These are phyloP conservation scores for Diplocarpon mali DNA, from an alignment of 2,329 filamentous ascomycete species.

Conservation along the genomic window DNA sequence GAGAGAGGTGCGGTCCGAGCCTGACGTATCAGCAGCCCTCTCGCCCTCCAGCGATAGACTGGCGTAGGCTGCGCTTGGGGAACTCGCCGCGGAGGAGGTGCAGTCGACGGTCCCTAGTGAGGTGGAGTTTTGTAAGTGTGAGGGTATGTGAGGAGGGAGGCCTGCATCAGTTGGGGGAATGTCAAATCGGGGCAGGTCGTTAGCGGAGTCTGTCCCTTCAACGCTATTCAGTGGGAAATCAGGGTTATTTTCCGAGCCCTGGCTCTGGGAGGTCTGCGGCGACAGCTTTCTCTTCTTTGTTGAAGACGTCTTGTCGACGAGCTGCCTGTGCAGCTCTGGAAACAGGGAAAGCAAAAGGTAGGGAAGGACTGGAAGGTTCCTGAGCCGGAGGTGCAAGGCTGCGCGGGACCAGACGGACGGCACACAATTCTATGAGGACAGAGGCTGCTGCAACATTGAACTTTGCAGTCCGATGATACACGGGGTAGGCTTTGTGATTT, in stretches of 20 bases:
- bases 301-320: conserved; percentile 62
- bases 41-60: conserved; percentile 47
- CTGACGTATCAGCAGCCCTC: conserved; percentile 30
- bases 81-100: conserved; percentile 45
- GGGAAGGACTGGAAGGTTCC: conserved; percentile 15
- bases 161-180: conserved; percentile 25
- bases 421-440: conserved; percentile 4
- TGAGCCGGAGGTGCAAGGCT: conserved; percentile 2
- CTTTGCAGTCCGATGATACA: no score
- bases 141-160: conserved; percentile 37
- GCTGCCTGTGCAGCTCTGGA: conserved; percentile 39
- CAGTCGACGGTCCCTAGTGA: conserved; percentile 37
- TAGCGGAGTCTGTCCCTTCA: conserved; percentile 34
- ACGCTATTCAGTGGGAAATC: conserved; percentile 26
- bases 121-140: conserved; percentile 33
- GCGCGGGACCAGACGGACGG: conserved; percentile 9
- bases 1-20: conserved; percentile 25
- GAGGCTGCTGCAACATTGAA: no score
- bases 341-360: conserved; percentile 8
- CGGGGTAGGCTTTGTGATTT: no score
- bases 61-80: conserved; percentile 45
- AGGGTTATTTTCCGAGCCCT: conserved; percentile 17
- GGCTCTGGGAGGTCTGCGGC: conserved; percentile 19
- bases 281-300: conserved; percentile 63
- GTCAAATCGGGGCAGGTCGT: conserved; percentile 32